These are phyloP conservation scores for Nitzschia sp. DNA, from an alignment of 108 stramenopile genomes.

Conservation along the genomic window DNA sequence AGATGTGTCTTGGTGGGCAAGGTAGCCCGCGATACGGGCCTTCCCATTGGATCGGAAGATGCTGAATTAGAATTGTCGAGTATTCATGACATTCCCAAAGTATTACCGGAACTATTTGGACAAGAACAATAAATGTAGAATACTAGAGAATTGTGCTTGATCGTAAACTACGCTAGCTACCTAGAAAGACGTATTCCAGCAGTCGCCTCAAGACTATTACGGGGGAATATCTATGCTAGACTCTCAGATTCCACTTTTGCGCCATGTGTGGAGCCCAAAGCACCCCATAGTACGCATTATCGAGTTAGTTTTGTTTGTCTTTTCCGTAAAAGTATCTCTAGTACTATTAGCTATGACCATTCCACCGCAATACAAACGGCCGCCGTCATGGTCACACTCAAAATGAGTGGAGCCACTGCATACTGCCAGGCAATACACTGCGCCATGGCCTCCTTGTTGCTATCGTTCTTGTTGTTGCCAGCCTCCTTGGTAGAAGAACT, in stretches of 20 bases:
- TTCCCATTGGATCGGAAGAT: constrained; percentile 44
- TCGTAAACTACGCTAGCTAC: too few species aligned
- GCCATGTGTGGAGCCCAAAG: too few species aligned
- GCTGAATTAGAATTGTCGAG: constrained; percentile 61
- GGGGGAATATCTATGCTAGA: too few species aligned
- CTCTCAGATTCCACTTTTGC: too few species aligned
- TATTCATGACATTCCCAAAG: constrained; percentile 53
- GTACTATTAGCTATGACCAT: constrained; percentile 9
- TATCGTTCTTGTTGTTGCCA: constrained; percentile 1
- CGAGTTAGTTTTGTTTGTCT: too few species aligned
- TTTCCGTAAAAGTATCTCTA: too few species aligned
- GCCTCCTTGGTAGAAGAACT: constrained; percentile 18
- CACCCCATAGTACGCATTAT: too few species aligned
- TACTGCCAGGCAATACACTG: constrained; percentile 80
- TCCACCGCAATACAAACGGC: constrained; percentile 42
- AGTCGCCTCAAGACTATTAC: too few species aligned
- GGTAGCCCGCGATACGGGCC: constrained; percentile 53
- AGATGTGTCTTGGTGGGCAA: constrained; percentile 58
- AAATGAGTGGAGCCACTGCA: constrained; percentile 66
- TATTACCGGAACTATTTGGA: constrained; percentile 61
- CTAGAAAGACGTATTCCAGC: too few species aligned
- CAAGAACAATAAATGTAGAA: too few species aligned
- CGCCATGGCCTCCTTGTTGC: constrained; percentile 81
- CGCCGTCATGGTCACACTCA: constrained; percentile 56
- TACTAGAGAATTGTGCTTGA: too few species aligned